Percentiles rank a stretch among this genome's conserved stretches.
Evolutionary conservation across 2,329 filamentous ascomycete species (phyloP).

Genomic region (Alternaria sp.): DNA sequence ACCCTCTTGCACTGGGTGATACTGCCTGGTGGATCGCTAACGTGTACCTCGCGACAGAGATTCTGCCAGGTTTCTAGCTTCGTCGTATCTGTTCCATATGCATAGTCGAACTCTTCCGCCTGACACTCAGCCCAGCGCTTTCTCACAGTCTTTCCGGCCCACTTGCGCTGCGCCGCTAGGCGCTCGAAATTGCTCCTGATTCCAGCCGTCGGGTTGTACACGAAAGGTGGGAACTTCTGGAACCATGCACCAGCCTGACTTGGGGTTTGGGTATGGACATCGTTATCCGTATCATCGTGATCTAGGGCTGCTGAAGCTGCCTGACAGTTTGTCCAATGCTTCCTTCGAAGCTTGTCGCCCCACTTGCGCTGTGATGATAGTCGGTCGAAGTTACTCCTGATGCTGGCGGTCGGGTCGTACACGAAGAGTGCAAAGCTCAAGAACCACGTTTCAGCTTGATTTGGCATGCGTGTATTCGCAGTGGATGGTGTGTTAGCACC

Average conservation of each 20-base stretch:
- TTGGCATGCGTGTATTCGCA: not conserved
- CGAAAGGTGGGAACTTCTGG: slow-evolving; percentile 9
- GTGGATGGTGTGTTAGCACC: not conserved
- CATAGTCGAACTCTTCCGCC: slow-evolving; percentile 10
- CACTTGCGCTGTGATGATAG: slow-evolving; percentile 3
- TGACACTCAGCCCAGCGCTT: slow-evolving; percentile 18
- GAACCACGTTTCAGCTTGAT: not conserved
- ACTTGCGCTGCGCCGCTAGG: slow-evolving; percentile 13
- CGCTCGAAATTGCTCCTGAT: slow-evolving; percentile 18
- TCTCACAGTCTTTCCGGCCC: not conserved
- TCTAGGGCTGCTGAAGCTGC: not conserved
- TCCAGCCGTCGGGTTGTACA: slow-evolving; percentile 5
- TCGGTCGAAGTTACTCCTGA: not conserved
- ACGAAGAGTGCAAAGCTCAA: not conserved
- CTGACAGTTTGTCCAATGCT: not conserved
- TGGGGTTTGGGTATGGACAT: not conserved
- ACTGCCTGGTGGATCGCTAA: slow-evolving; percentile 14
- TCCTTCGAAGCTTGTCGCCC: not conserved
- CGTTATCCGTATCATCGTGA: not conserved
- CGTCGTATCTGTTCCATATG: slow-evolving; percentile 11
- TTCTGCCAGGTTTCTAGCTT: slow-evolving; percentile 29
- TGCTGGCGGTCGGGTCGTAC: not conserved
- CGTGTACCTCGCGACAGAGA: slow-evolving; percentile 27
- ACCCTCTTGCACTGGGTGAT: slow-evolving; percentile 30
- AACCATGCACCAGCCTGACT: slow-evolving; percentile 15